Conservation (phyloP, 1,284 basidiomycete species). For the Psilocybe mexicana region DNA sequence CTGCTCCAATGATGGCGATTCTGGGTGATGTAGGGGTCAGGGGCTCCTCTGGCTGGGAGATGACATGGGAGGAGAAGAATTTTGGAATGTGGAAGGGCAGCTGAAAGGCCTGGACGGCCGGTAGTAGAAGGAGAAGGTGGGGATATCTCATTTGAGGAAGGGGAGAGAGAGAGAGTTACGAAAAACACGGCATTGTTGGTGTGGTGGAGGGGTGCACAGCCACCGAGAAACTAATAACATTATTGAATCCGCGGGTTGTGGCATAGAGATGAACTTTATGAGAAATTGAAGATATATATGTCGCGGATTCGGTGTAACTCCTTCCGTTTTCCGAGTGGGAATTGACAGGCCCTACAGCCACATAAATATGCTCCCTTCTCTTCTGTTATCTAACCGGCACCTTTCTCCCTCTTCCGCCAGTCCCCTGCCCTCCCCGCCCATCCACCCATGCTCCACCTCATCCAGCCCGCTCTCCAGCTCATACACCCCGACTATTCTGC, state of each 20-base stretch:
- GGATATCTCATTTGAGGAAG: conserved; percentile 25
- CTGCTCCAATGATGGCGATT: conserved; percentile 87
- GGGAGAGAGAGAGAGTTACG: not conserved
- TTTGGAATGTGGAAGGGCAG: conserved; percentile 56
- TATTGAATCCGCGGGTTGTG: not conserved
- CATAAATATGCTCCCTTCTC: not conserved
- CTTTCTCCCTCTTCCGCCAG: not conserved
- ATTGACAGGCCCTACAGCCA: not conserved
- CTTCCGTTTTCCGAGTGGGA: conserved; percentile 11
- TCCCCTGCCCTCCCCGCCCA: not conserved
- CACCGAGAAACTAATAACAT: not conserved
- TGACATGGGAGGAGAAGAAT: conserved; percentile 36
- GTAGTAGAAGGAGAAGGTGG: conserved; percentile 34
- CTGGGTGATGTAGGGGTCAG: conserved; percentile 32
- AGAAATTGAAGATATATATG: not conserved
- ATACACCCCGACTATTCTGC: not conserved
- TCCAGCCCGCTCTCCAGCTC: too few relatives aligned
- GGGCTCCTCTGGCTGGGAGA: conserved; percentile 21
- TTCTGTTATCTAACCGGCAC: not conserved
- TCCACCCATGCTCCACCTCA: not conserved
- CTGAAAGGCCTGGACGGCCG: conserved; percentile 47
- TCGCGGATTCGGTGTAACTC: conserved; percentile 5
- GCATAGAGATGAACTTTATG: too few relatives aligned
- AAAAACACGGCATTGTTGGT: not conserved
- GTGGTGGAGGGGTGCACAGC: not conserved